Percentiles rank a stretch among this genome's conserved stretches.
These are phyloP conservation scores for Backusella macrospora DNA, from an alignment of 192 early-diverging fungal species.

Conservation along the genomic window DNA sequence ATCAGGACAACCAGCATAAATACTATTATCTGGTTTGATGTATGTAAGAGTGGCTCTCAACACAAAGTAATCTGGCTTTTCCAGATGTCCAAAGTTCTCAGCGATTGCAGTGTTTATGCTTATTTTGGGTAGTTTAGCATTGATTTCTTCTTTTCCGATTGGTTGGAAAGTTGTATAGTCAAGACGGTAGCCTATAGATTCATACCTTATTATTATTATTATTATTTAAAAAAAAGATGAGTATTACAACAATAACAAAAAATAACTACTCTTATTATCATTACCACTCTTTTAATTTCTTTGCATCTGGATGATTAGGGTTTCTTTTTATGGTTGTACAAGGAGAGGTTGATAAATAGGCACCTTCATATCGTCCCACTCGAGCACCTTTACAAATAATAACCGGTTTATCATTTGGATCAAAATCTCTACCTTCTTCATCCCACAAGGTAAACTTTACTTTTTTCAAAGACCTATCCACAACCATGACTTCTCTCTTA, in stretches of 20 bases:
- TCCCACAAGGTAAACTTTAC: slow-evolving; percentile 92
- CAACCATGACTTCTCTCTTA: slow-evolving; percentile 85
- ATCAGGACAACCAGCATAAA: slow-evolving; percentile 86
- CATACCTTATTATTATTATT: background rate
- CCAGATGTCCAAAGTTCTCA: background rate
- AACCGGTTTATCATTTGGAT: slow-evolving; percentile 53
- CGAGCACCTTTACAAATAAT: slow-evolving; percentile 82
- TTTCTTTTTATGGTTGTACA: slow-evolving; percentile 54
- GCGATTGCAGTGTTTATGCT: background rate
- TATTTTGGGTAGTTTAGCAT: background rate
- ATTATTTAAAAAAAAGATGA: background rate
- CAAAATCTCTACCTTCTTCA: slow-evolving; percentile 70
- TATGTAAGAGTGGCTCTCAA: slow-evolving; percentile 72
- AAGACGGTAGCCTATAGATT: background rate
- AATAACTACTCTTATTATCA: background rate
- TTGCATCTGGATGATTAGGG: slow-evolving; percentile 80
- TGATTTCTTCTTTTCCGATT: background rate
- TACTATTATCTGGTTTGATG: slow-evolving; percentile 70
- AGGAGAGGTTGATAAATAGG: slow-evolving; percentile 54
- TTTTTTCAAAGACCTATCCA: slow-evolving; percentile 70
- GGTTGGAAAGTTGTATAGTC: background rate
- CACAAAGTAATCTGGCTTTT: slow-evolving; percentile 73
- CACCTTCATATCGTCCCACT: slow-evolving; percentile 85
- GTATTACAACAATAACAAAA: background rate
- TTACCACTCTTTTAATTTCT: slow-evolving; percentile 76